Base-by-base conservation (phyloP, 257 asterid genomes). In the Prunella vulgaris region DNA sequence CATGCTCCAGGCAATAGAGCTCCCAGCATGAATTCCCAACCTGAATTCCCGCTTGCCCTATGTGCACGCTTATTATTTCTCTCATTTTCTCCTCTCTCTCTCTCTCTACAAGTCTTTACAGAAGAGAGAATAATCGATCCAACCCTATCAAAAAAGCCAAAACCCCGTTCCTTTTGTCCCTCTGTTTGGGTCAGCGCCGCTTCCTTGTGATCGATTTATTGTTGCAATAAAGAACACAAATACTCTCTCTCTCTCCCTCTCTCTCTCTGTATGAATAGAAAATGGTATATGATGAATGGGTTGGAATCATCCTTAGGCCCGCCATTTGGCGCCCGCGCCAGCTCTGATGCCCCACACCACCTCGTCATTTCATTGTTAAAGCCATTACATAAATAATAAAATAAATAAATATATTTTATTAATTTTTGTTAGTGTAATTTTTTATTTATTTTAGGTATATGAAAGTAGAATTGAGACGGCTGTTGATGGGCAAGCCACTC, bases 1-100 rank as follows among this genome's bases (percentile, higher is more conserved):
- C 84, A 72, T 80, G 84, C 61, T 80, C 84, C 13, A 76, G 84
- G 81, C 84, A 80, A 72, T 76, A 80, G 51, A 80, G 81, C 79
- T 80, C 84, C 84, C 84, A 80, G 64, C 84, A 80, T 0, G 84
- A 80, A 76, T 80, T 80, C 3, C 84, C 84, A 8, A 80, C 81
- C 73, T 80, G 84, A 51, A 80, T 80, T 51, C 84, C 84, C 3
- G 84, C 84, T 42, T 80, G 84, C 24, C 84, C 84, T 25, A 80
- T 80, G 71, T 80, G 84, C 58, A 80, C 40, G 76, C 84, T 80
- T 5, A 80, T 80, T 12, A 80, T 80, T 57, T 80, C 84, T 73
- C 84, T 76, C 84, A 80, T 80, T 25, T 46, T 72, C n/a, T n/a
- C n/a, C n/a, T n/a, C n/a, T n/a, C n/a, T n/a, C n/a, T 27, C 42